These are phyloP conservation scores for Puccinia triticina DNA, from an alignment of 1,284 basidiomycete species.

Conservation along the genomic window DNA sequence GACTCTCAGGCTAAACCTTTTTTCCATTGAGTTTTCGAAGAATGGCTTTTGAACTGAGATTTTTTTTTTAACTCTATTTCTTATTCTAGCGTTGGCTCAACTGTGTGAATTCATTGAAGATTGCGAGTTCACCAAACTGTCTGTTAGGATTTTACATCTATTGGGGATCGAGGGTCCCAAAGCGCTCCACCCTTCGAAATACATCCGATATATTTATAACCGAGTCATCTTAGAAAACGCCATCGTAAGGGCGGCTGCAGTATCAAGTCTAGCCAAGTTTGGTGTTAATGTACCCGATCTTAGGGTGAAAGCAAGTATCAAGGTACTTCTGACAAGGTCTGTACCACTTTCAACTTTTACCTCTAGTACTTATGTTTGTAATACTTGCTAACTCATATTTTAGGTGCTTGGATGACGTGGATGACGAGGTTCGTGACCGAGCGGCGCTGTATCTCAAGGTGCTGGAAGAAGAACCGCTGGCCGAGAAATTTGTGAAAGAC, in stretches of 20 bases:
- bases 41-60: neutral
- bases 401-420: conserved; percentile 95
- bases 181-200: conserved; percentile 92
- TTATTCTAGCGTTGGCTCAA: conserved; percentile 78
- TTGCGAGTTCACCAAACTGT: conserved; percentile 99
- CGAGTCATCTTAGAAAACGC: conserved; percentile 98
- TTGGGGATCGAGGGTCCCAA: conserved; percentile 95
- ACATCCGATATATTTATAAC: conserved; percentile 99
- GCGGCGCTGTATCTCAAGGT: conserved; percentile 90
- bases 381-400: conserved; percentile 7
- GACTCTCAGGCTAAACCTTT: neutral
- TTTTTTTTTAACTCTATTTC: neutral
- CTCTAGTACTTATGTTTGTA: neutral
- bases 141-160: conserved; percentile 91
- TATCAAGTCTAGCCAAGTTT: conserved; percentile 92
- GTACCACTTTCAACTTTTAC: conserved; percentile 54
- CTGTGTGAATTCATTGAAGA: conserved; percentile 99
- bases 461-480: conserved; percentile 77
- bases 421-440: conserved; percentile 97
- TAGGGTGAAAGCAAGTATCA: conserved; percentile 79
- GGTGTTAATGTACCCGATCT: conserved; percentile 82
- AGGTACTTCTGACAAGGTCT: conserved; percentile 78
- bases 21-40: neutral
- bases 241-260: conserved; percentile 94
- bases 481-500: conserved; percentile 85